Conservation (phyloP, 2,329 filamentous ascomycete species). For the Aureobasidium leucospermi region DNA sequence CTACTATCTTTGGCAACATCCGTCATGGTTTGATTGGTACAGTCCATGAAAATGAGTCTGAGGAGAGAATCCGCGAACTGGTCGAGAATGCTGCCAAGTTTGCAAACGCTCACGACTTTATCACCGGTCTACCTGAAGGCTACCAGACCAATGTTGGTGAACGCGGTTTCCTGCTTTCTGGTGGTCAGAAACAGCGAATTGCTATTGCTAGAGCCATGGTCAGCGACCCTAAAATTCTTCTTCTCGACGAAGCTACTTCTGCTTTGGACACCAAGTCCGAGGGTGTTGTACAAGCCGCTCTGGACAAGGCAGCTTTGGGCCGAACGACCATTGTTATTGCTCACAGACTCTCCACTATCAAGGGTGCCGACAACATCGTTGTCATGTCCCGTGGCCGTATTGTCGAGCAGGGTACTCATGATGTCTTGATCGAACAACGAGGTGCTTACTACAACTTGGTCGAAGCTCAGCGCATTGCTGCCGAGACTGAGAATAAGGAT, state of each 20-base stretch:
- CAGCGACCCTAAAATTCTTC: conserved; percentile 81
- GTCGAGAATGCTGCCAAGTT: conserved; percentile 77
- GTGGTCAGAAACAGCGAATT: conserved; percentile 94
- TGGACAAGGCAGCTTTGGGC: conserved; percentile 77
- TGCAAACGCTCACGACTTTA: conserved; percentile 92
- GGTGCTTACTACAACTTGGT: conserved; percentile 80
- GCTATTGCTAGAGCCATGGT: conserved; percentile 88
- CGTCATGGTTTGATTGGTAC: conserved; percentile 85
- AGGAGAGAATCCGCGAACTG: conserved; percentile 62
- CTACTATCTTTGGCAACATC: conserved; percentile 85
- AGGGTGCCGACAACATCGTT: conserved; percentile 89
- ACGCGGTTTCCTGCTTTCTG: conserved; percentile 83
- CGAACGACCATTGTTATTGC: conserved; percentile 95
- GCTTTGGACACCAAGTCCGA: conserved; percentile 92
- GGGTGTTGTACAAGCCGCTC: conserved; percentile 84
- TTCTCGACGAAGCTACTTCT: conserved; percentile 92
- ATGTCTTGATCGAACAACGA: conserved; percentile 61
- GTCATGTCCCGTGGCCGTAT: conserved; percentile 84
- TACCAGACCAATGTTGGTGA: conserved; percentile 96
- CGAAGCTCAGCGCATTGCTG: conserved; percentile 74
- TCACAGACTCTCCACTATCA: conserved; percentile 87
- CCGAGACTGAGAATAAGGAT: conserved; percentile 51
- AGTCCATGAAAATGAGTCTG: conserved; percentile 57
- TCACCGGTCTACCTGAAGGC: conserved; percentile 70
- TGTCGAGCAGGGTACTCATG: conserved; percentile 84